Percentiles rank a stretch among this genome's conserved stretches.
These are phyloP conservation scores for Colletotrichum sp. DNA, from an alignment of 2,329 filamentous ascomycete genomes.

Conservation along the genomic window DNA sequence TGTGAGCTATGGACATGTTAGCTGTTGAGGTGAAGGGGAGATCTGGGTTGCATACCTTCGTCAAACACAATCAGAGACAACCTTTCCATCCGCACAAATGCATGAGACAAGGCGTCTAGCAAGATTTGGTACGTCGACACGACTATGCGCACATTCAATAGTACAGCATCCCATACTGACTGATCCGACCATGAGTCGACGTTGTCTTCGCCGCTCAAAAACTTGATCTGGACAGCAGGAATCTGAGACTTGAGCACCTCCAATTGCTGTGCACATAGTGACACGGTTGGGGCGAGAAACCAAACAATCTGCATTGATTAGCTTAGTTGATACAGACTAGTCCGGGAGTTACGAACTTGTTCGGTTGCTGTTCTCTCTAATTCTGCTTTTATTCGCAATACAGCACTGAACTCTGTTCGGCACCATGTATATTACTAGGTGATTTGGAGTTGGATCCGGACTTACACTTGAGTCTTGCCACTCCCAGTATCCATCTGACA, in stretches of 20 bases:
- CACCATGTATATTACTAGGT: not conserved
- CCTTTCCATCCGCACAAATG: conserved; percentile 68
- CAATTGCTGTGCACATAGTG: conserved; percentile 70
- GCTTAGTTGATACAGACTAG: not conserved
- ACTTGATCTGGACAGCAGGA: conserved; percentile 59
- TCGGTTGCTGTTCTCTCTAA: conserved; percentile 55
- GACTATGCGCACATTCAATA: conserved; percentile 71
- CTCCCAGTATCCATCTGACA: conserved; percentile 78
- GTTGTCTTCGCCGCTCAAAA: conserved; percentile 71
- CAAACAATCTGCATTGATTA: conserved; percentile 60
- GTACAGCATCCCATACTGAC: conserved; percentile 67
- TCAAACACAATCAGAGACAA: conserved; percentile 80
- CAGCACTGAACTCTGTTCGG: conserved; percentile 54
- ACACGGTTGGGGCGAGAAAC: conserved; percentile 75
- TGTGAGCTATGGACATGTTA: conserved; percentile 63
- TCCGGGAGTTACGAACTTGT: conserved; percentile 51
- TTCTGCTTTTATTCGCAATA: conserved; percentile 70
- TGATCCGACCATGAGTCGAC: conserved; percentile 76
- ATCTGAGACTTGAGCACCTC: conserved; percentile 64
- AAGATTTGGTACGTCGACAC: conserved; percentile 80
- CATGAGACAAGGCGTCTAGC: conserved; percentile 74
- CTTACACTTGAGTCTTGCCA: conserved; percentile 79
- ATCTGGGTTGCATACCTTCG: conserved; percentile 62
- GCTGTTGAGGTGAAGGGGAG: conserved; percentile 1
- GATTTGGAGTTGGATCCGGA: conserved; percentile 11